Evolutionary conservation across 495 filamentous ascomycete genomes (phyloP), one percentile per base, ranked within the genome.

Genomic region (Trichoderma reesei): DNA sequence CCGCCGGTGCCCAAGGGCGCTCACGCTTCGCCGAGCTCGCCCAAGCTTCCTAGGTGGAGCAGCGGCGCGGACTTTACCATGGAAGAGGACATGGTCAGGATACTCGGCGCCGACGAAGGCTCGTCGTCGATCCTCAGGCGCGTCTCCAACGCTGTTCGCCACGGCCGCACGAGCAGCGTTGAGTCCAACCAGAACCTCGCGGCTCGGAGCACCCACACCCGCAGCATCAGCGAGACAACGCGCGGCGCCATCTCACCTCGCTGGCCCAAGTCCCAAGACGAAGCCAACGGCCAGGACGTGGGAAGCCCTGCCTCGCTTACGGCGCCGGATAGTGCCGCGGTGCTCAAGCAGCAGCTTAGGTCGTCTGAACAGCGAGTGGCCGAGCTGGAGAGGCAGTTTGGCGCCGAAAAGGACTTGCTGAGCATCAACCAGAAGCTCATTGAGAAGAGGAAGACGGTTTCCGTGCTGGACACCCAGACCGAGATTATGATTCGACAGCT

Each of bases 401-500:
- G 79, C 67, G 83, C 85, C 16, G 88, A 88, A 20, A 88, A 88
- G 31, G 90, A 92, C 68, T 85, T 96, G 41, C 90, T 91, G 71
- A 87, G 85, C 64, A 83, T 94, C 37, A 92, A 92, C 70, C 90
- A 86, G 48, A 92, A 92, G 69, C 78, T 99, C 13, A 82, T 88
- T 41, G 92, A 98, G 75, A 98, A 98, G 78, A 85, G 94, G 56
- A 96, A 92, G 66, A 98, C 93, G 1, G 91, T 99, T 70, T 92
- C 94, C n/a, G 89, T 92, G 11, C 80, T 99, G 26, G 93, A 98
- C 73, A 91, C 92, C 1, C 90, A 96, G 75, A 88, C 92, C 34
- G 95, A 99, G 73, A 91, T 97, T 68, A 91, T 96, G 70, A 85
- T 99, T 64, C 87, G 90, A 26, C 92, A 99, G 71, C 81, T 99